These are phyloP conservation scores for Alternaria panax DNA, from an alignment of 2,329 filamentous ascomycete species.

Conservation along the genomic window DNA sequence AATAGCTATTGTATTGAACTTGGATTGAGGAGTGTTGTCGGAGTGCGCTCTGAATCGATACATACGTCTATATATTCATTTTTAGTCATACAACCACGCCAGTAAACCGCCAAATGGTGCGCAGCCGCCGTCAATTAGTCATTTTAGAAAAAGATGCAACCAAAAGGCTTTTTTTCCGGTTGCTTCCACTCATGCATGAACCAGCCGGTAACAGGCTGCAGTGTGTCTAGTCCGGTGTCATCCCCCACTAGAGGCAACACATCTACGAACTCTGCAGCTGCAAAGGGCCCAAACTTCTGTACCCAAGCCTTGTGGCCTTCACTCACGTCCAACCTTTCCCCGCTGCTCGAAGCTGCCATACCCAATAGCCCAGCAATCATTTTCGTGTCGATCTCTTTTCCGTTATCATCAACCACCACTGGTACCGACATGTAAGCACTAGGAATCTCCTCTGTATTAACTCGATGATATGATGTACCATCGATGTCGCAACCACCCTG, in stretches of 20 bases:
- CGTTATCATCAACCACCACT: neutral
- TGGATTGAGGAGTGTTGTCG: no score
- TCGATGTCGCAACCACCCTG: neutral
- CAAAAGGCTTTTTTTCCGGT: no score
- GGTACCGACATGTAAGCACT: neutral
- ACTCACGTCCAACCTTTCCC: neutral
- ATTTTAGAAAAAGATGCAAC: no score
- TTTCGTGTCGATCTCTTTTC: neutral
- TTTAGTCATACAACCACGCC: no score
- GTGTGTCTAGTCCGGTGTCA: neutral
- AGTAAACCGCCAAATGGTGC: no score
- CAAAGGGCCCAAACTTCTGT: neutral
- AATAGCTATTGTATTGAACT: no score
- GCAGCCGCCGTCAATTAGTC: no score
- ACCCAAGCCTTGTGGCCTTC: neutral
- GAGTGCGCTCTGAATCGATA: no score
- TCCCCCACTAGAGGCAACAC: neutral
- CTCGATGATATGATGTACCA: neutral
- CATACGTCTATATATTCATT: no score
- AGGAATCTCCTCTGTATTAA: neutral
- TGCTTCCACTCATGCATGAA: neutral
- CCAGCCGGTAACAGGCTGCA: neutral
- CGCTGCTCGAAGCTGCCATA: neutral
- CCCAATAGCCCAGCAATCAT: neutral
- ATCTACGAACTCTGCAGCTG: neutral